phyloP scores from a whole-genome alignment of 139 green algal species.

The Diplosphaera chodatii region DNA sequence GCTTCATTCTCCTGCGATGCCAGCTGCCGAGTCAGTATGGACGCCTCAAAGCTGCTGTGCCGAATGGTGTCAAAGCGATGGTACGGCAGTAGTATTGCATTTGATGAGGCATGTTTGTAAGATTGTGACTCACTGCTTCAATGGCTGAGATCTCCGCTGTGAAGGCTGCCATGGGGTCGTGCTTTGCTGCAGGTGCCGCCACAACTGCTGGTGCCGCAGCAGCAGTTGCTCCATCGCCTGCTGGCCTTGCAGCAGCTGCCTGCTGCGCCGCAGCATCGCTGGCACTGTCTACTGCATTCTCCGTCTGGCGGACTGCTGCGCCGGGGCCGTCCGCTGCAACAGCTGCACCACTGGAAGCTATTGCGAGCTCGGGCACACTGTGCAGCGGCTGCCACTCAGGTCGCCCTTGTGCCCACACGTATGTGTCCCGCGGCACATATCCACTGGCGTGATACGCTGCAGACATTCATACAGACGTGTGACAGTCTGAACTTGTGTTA shows the following conservation, averaged over 20 bases:
- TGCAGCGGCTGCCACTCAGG: background rate
- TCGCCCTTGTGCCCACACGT: background rate
- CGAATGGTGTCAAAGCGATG: too few relatives aligned
- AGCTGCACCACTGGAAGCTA: background rate
- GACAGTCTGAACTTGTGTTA: too few relatives aligned
- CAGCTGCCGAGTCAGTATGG: too few relatives aligned
- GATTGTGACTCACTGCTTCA: constrained; percentile 16
- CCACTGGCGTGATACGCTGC: background rate
- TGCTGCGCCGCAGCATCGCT: background rate
- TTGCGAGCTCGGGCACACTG: background rate
- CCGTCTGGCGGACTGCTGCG: background rate
- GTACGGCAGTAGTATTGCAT: too few relatives aligned
- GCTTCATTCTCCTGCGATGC: background rate
- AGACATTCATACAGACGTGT: background rate
- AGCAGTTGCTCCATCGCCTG: too few relatives aligned
- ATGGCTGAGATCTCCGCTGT: constrained; percentile 56
- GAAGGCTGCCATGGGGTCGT: constrained; percentile 41
- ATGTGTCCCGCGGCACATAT: background rate
- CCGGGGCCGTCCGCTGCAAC: background rate
- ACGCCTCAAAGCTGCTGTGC: too few relatives aligned
- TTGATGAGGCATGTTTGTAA: background rate
- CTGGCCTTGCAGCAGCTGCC: background rate
- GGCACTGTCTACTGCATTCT: background rate
- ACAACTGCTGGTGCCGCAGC: background rate
- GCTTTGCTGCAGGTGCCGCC: background rate